Percentiles rank a stretch among this genome's conserved stretches.
These are phyloP conservation scores for Mortierella alpina DNA, from an alignment of 192 early-diverging fungal species.

Conservation along the genomic window DNA sequence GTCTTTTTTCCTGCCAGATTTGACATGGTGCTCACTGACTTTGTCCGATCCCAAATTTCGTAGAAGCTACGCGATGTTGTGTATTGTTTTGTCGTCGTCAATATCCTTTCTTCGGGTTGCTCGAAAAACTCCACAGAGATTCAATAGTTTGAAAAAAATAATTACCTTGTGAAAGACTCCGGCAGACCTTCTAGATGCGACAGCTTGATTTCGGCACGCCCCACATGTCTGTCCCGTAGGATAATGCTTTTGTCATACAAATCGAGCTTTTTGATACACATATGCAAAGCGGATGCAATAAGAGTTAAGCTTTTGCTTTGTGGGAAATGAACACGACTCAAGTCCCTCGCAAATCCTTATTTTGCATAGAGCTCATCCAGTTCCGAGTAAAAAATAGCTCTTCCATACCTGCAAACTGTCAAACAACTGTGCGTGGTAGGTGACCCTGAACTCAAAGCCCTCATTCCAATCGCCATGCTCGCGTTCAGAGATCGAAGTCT, in stretches of 20 bases:
- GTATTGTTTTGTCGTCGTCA: background rate
- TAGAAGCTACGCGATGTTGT: conserved; percentile 63
- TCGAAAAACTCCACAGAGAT: background rate
- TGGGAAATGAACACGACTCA: background rate
- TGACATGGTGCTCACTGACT: conserved; percentile 70
- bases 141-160: background rate
- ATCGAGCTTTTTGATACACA: conserved; percentile 59
- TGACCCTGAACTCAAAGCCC: conserved; percentile 75
- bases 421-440: conserved; percentile 81
- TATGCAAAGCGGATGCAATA: conserved; percentile 13
- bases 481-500: conserved; percentile 68
- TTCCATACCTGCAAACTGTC: conserved; percentile 66
- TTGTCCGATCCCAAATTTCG: conserved; percentile 81
- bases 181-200: conserved; percentile 71
- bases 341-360: background rate
- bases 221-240: conserved; percentile 72
- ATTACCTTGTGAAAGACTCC: conserved; percentile 69
- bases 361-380: background rate
- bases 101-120: background rate
- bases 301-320: background rate
- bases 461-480: conserved; percentile 76
- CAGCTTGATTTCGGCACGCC: conserved; percentile 74
- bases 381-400: background rate
- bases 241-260: conserved; percentile 72
- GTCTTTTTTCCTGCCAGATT: conserved; percentile 64